Percentiles rank a stretch among this genome's conserved stretches.
Conservation (phyloP, 2,329 filamentous ascomycete species). For the Exserohilum turcica region DNA sequence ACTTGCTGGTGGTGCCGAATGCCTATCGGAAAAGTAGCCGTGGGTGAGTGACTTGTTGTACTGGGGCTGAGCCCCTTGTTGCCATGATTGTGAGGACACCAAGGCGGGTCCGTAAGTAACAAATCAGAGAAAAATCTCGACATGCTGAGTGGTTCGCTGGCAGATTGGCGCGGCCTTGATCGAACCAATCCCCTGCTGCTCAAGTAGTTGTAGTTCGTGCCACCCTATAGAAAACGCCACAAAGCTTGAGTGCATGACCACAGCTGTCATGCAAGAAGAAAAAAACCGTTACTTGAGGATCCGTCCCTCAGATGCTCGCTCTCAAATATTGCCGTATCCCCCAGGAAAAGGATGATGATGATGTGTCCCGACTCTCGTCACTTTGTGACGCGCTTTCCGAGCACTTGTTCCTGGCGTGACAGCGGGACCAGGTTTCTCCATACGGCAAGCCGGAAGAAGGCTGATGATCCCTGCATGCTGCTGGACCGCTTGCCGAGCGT, state of each 20-base stretch:
- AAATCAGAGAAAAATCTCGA: neutral
- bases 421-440: constrained; percentile 11
- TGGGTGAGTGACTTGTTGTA: constrained; percentile 5
- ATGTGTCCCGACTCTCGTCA: constrained; percentile 14
- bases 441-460: constrained; percentile 6
- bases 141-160: neutral
- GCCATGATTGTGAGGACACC: neutral
- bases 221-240: constrained; percentile 36
- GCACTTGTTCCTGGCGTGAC: constrained; percentile 14
- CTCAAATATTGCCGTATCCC: neutral
- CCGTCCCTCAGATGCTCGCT: neutral
- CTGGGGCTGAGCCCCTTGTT: neutral
- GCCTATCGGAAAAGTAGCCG: constrained; percentile 7
- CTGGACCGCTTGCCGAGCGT: neutral
- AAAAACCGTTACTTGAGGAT: no score
- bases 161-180: constrained; percentile 1
- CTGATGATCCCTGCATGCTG: constrained; percentile 4
- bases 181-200: constrained; percentile 9
- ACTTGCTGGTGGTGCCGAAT: constrained; percentile 3
- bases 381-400: constrained; percentile 14
- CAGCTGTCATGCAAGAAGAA: constrained; percentile 28
- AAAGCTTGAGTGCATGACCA: constrained; percentile 40
- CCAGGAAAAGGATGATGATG: neutral
- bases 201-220: constrained; percentile 13
- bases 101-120: neutral